phyloP scores from a whole-genome alignment of 2,329 filamentous ascomycete genomes.

The Xylariaceae sp. region DNA sequence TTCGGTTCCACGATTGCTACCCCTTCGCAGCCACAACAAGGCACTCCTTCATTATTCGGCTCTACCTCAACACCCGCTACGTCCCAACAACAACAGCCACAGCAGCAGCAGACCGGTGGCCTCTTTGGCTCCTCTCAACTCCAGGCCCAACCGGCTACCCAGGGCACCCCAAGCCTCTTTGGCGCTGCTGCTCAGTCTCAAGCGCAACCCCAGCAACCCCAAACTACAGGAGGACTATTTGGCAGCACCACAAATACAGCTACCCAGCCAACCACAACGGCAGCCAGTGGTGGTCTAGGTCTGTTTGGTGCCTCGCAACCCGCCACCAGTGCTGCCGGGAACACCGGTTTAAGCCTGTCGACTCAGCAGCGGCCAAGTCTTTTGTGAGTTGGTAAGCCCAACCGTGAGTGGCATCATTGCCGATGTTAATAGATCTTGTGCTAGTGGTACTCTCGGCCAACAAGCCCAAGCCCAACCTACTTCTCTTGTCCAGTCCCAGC shows the following conservation, averaged over 20 bases:
- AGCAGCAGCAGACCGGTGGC: constrained; percentile 8
- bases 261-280: constrained; percentile 18
- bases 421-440: constrained; percentile 4
- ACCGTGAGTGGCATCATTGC: not conserved
- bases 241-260: constrained; percentile 20
- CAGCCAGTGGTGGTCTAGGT: constrained; percentile 28
- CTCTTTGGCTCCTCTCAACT: constrained; percentile 25
- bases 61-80: constrained; percentile 21
- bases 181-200: constrained; percentile 18
- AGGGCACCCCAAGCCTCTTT: constrained; percentile 23
- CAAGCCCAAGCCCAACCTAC: constrained; percentile 22
- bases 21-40: constrained; percentile 31
- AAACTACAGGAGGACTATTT: constrained; percentile 24
- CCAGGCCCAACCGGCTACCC: constrained; percentile 21
- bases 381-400: constrained; percentile 30
- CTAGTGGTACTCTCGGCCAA: constrained; percentile 23
- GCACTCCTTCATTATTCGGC: constrained; percentile 32
- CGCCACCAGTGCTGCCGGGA: constrained; percentile 11
- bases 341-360: constrained; percentile 23
- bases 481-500: constrained; percentile 23
- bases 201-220: constrained; percentile 15
- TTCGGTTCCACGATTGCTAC: constrained; percentile 29
- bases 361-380: constrained; percentile 28
- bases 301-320: constrained; percentile 31
- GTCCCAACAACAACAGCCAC: constrained; percentile 5